phyloP scores from a whole-genome alignment of 148 eudicot species.

The Linanthus parryae region DNA sequence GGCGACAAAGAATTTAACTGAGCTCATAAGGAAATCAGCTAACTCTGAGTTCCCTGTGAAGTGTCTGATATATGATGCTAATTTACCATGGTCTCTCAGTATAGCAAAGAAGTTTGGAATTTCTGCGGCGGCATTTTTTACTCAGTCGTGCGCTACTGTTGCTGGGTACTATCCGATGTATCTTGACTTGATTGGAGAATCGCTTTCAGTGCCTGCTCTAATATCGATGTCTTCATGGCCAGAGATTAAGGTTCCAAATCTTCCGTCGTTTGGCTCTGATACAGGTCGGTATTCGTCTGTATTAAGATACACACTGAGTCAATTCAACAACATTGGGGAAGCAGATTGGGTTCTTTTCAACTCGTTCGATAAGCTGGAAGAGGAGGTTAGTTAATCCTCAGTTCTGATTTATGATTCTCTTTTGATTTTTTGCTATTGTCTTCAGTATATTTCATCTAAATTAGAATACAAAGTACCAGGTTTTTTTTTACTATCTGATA shows the following conservation, averaged over 20 bases:
- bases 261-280: too few relatives aligned
- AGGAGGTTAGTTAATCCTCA: not conserved
- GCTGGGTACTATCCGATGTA: not conserved
- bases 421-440: not conserved
- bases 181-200: too few relatives aligned
- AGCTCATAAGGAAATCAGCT: not conserved
- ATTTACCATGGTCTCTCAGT: conserved; percentile 1
- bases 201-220: too few relatives aligned
- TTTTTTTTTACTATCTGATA: too few relatives aligned
- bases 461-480: too few relatives aligned
- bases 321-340: conserved; percentile 3
- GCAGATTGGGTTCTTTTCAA: conserved; percentile 7
- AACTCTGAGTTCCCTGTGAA: not conserved
- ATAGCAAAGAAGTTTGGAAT: not conserved
- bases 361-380: conserved; percentile 7
- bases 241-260: too few relatives aligned
- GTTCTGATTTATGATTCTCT: not conserved
- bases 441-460: not conserved
- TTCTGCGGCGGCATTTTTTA: not conserved
- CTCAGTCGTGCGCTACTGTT: not conserved
- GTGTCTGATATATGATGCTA: not conserved
- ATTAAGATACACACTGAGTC: too few relatives aligned
- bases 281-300: too few relatives aligned
- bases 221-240: not conserved
- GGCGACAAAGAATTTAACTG: not conserved